A percentile compares a stretch with the other conserved stretches of the same genome.
These are phyloP conservation scores for Colletotrichum euphorbiae DNA, from an alignment of 2,329 filamentous ascomycete genomes.

Conservation along the genomic window DNA sequence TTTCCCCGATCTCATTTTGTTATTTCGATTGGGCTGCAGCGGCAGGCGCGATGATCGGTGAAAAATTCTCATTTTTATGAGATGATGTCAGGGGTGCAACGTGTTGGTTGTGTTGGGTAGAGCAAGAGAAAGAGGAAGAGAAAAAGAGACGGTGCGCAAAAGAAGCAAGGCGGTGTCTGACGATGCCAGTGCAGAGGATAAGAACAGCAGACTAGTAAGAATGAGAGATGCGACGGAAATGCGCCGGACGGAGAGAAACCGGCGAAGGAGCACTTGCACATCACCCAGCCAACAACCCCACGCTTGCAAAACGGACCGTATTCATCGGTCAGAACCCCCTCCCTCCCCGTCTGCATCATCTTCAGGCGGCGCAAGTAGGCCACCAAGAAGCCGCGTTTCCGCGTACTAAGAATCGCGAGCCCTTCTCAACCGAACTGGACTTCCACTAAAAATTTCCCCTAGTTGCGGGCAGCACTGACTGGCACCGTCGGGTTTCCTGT, in stretches of 20 bases:
- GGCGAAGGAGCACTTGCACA: background rate
- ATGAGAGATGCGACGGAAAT: background rate
- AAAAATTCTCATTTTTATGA: background rate
- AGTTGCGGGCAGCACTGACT: background rate
- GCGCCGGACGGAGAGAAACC: background rate
- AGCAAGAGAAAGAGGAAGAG: too few relatives aligned
- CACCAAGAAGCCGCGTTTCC: background rate
- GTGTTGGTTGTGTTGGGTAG: background rate
- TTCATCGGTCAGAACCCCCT: background rate
- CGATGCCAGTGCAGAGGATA: background rate
- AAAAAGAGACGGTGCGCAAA: too few relatives aligned
- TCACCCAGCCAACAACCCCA: slow-evolving; percentile 19
- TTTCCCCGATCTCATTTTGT: slow-evolving; percentile 8
- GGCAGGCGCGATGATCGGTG: background rate
- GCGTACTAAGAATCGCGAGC: slow-evolving; percentile 7
- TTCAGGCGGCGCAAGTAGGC: slow-evolving; percentile 9
- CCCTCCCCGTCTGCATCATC: background rate
- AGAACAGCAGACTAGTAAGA: background rate
- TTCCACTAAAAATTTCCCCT: background rate
- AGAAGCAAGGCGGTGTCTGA: slow-evolving; percentile 14
- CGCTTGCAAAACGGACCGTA: background rate
- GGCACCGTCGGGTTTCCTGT: slow-evolving; percentile 12
- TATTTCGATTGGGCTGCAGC: slow-evolving; percentile 20
- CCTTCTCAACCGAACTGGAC: background rate
- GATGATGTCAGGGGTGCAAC: background rate